Evolutionary conservation across 2,329 filamentous ascomycete species (phyloP).

Genomic region (Lasiodiplodia hormozganensis): DNA sequence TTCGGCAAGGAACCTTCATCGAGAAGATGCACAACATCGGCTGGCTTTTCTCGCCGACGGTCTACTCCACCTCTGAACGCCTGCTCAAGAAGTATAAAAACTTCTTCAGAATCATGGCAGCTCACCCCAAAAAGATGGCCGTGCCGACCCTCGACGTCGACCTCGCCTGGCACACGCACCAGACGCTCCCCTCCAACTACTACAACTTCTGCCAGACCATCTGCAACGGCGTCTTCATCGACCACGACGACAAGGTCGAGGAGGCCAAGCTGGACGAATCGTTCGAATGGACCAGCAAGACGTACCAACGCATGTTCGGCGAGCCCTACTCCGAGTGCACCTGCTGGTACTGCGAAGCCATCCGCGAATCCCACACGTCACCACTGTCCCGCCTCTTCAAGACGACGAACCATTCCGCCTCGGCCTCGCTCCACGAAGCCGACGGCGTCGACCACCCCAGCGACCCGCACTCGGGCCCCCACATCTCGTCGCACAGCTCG

Average conservation of each 20-base stretch:
- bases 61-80: constrained; percentile 67
- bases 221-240: constrained; percentile 60
- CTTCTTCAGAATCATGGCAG: constrained; percentile 61
- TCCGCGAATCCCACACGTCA: constrained; percentile 64
- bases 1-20: constrained; percentile 70
- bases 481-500: constrained; percentile 77
- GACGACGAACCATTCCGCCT: constrained; percentile 50
- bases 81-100: constrained; percentile 70
- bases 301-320: constrained; percentile 69
- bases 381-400: constrained; percentile 55
- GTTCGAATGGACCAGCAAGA: constrained; percentile 76
- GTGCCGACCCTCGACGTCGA: constrained; percentile 80
- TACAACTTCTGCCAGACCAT: constrained; percentile 61
- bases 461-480: constrained; percentile 40
- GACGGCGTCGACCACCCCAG: constrained; percentile 45
- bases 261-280: constrained; percentile 67
- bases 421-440: constrained; percentile 55
- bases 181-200: constrained; percentile 71
- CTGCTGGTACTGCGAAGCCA: constrained; percentile 84
- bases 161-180: constrained; percentile 80
- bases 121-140: constrained; percentile 37
- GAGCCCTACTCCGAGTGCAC: constrained; percentile 78
- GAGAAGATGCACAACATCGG: constrained; percentile 79
- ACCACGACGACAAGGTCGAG: constrained; percentile 85
- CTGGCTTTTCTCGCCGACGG: constrained; percentile 76